Evolutionary conservation across 1,284 basidiomycete genomes (phyloP).

Genomic region (Rhodotorula sp.): DNA sequence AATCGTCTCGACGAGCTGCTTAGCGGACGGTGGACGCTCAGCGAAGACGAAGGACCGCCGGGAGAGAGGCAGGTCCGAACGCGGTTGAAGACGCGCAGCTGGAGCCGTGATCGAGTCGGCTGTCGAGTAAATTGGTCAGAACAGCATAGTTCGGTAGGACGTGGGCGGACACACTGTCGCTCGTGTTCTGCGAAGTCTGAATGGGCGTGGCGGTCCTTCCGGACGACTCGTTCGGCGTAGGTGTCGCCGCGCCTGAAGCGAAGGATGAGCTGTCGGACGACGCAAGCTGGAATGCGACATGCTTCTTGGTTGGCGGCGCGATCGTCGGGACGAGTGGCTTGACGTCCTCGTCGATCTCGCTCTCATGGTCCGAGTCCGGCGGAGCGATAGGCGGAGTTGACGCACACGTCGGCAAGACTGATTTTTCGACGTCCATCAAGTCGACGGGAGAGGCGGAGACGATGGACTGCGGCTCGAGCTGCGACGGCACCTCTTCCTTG

Average conservation of each 20-base stretch:
- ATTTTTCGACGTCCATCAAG: neutral
- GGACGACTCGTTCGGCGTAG: conserved; percentile 8
- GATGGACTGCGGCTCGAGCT: conserved; percentile 5
- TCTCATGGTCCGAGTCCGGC: neutral
- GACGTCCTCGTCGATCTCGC: neutral
- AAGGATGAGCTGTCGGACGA: neutral
- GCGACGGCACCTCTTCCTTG: conserved; percentile 12
- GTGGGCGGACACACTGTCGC: conserved; percentile 7
- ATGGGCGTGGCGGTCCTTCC: neutral
- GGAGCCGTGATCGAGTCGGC: neutral
- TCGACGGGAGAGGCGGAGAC: neutral
- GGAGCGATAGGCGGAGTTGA: too few species aligned
- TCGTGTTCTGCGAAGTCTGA: conserved; percentile 7
- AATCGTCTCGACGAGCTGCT: conserved; percentile 60
- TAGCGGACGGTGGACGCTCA: conserved; percentile 59
- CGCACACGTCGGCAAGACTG: neutral
- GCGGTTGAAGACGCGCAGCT: neutral
- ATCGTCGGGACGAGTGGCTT: neutral
- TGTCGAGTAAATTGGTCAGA: neutral
- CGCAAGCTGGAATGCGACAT: conserved; percentile 9
- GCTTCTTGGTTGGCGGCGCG: neutral
- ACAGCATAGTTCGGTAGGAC: neutral
- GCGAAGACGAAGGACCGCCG: conserved; percentile 58
- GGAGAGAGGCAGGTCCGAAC: conserved; percentile 17
- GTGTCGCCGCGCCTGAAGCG: neutral